Base-by-base conservation (phyloP, 208 protist genomes). In the Leptomonas pyrrhocoris region DNA sequence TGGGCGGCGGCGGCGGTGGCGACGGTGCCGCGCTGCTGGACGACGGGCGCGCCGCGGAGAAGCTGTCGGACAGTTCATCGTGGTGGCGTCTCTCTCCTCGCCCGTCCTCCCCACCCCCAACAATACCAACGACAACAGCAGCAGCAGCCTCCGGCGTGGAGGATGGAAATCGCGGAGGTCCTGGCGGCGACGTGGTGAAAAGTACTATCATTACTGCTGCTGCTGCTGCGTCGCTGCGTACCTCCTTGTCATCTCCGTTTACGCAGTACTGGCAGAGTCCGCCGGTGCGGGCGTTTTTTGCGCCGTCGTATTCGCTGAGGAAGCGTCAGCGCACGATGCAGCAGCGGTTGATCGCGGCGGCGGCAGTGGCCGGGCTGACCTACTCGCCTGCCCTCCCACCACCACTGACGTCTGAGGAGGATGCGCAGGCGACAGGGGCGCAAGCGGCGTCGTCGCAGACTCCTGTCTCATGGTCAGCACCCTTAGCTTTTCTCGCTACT, bases 61-160 rank as follows among this genome's bases (percentile, higher is more conserved):
- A 64, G 45, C 34, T 59, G 6, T 50, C 28, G 1, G 46, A 55
- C 3, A 59, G 6, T 2, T 40, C 54, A 18, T 25, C 54, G 30
- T 64, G 70, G 70, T 75, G 70, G 70, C 18, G n/a, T 23, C 45
- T 50, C n/a, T 64, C 60, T 9, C 69, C 69, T 5, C 60, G 53
- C 16, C 69, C 69, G 25, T 11, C 51, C 2, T 23, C 25, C 30
- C 5, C 15, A 54, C 7, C 57, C 5, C 19, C 55, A 46, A 36
- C 55, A 46, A 8, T 2, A 46, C 6, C 55, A 46, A 25, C 55
- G 30, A 25, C 5, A 46, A 25, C 55, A 46, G n/a, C 25, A 8
- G 12, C n/a, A 0, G 23, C 38, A 19, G 7, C 27, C 13, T 1
- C 23, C n/a, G 25, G 43, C 16, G 43, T 6, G 43, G 43, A n/a